Base-by-base conservation (phyloP, 2,329 filamentous ascomycete species). In the Apiospora phragmitis region DNA sequence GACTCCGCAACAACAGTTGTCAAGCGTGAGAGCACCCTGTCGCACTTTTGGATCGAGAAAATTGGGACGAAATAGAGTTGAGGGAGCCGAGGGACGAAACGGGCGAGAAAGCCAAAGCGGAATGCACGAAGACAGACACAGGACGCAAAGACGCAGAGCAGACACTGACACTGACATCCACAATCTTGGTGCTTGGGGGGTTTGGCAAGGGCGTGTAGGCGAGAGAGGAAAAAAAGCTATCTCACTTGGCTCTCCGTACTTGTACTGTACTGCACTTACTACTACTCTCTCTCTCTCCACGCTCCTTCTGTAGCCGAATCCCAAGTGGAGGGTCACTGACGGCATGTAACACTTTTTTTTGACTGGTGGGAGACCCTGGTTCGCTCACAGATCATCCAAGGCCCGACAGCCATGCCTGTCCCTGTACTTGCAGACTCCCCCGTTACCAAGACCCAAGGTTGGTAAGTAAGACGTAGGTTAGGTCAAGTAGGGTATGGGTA, bases 121-220 rank as follows among this genome's bases (percentile, higher is more conserved):
- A 62, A 38, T 62, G 26, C 29, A 59, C 24, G 8, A 49, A 55
- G 49, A 26, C 47, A 51, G 49, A 29, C 49, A 21, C 24, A 55
- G 5, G 26, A 32, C 26, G 43, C 43, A 47, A n/a, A 47, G 43
- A 41, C 18, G 43, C 43, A 47, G 43, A n/a, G 18, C 42, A 21
- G 42, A 43, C n/a, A 32, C 24, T 29, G 51, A 21, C 29, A 59
- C 29, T 35, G 51, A 59, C 26, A 59, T 18, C 51, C 24, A 59
- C 51, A 59, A 59, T 59, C 51, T 21, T 18, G 29, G 29, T 47
- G 51, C 32, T 38, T 62, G 55, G 55, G 55, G 55, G 55, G 18
- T 3, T 12, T 70, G 51, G 49, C 66, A 59, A 73, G 71, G 72
- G 71, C 65, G 69, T n/a, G 16, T 12, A 41, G 38, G 38, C 38